Percentiles rank a stretch among this genome's conserved stretches.
phyloP scores from a whole-genome alignment of 1,139 yeast genomes.

The Candida glucosophila region DNA sequence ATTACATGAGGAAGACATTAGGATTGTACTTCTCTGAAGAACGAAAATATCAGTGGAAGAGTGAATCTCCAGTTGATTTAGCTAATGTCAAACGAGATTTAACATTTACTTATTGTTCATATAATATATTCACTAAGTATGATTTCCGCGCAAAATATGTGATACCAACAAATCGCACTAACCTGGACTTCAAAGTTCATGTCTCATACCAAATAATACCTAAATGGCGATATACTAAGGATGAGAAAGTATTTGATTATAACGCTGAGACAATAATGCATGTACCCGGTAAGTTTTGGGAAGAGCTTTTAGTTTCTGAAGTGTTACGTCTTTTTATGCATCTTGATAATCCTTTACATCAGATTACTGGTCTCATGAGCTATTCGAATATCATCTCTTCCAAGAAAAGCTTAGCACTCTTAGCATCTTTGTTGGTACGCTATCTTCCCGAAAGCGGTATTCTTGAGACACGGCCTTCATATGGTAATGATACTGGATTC shows the following conservation, averaged over 20 bases:
- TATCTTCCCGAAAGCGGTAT: slow-evolving; percentile 20
- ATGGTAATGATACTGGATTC: slow-evolving; percentile 24
- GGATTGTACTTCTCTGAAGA: slow-evolving; percentile 17
- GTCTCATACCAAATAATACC: slow-evolving; percentile 21
- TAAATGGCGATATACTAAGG: slow-evolving; percentile 9
- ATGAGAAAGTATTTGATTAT: slow-evolving; percentile 12
- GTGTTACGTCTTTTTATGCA: slow-evolving; percentile 23
- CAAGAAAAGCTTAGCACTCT: slow-evolving; percentile 8
- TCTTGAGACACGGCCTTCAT: slow-evolving; percentile 18
- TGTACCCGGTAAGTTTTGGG: slow-evolving; percentile 19
- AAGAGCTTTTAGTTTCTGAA: slow-evolving; percentile 28
- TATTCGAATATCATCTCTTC: slow-evolving; percentile 15
- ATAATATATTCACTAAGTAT: slow-evolving; percentile 39
- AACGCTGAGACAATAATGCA: slow-evolving; percentile 13
- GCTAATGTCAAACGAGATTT: slow-evolving; percentile 19
- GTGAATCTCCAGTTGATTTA: too few species aligned
- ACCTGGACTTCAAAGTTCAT: slow-evolving; percentile 17
- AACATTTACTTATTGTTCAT: slow-evolving; percentile 41
- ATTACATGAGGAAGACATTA: slow-evolving; percentile 18
- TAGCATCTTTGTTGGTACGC: slow-evolving; percentile 14
- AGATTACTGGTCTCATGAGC: slow-evolving; percentile 27
- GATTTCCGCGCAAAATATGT: slow-evolving; percentile 36
- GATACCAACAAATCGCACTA: slow-evolving; percentile 16
- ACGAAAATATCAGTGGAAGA: slow-evolving; percentile 4
- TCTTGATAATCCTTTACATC: slow-evolving; percentile 27